These are phyloP conservation scores for Tanacetum coccineum DNA, from an alignment of 129 eudicot species.

Conservation along the genomic window DNA sequence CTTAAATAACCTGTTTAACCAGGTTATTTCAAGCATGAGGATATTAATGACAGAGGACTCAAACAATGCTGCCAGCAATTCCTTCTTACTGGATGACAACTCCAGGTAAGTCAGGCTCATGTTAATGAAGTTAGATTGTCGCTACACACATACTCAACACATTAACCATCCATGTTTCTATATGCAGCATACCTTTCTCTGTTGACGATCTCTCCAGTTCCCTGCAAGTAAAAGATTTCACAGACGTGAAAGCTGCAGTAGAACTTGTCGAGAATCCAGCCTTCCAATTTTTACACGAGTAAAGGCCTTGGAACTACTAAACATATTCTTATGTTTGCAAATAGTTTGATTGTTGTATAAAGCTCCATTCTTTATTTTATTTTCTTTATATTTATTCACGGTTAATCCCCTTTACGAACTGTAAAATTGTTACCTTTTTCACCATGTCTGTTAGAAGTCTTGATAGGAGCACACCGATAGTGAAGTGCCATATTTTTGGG, in stretches of 20 bases:
- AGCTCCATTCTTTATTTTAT: constrained; percentile 39
- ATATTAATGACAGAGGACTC: constrained; percentile 90
- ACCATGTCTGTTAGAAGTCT: constrained; percentile 14
- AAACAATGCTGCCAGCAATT: constrained; percentile 66
- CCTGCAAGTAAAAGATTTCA: constrained; percentile 64
- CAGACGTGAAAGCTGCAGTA: constrained; percentile 73
- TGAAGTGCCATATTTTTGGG: constrained; percentile 33
- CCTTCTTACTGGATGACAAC: constrained; percentile 83
- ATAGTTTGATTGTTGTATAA: constrained; percentile 39
- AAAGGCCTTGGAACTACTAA: constrained; percentile 27
- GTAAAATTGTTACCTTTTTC: constrained; percentile 18
- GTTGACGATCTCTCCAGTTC: constrained; percentile 78
- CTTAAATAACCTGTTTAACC: constrained; percentile 7
- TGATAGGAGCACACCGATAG: constrained; percentile 19
- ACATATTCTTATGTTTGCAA: constrained; percentile 35
- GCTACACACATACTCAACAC: not conserved
- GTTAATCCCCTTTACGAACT: not conserved
- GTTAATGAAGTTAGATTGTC: not conserved
- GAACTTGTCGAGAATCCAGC: constrained; percentile 76
- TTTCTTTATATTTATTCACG: not conserved
- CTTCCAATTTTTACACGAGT: constrained; percentile 82
- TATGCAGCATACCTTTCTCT: constrained; percentile 90
- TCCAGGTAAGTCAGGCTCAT: constrained; percentile 49
- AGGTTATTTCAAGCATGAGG: constrained; percentile 96
- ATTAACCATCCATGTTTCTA: not conserved